Conservation (phyloP, 2,329 filamentous ascomycete genomes). For the Hymenoscyphus repandus region DNA sequence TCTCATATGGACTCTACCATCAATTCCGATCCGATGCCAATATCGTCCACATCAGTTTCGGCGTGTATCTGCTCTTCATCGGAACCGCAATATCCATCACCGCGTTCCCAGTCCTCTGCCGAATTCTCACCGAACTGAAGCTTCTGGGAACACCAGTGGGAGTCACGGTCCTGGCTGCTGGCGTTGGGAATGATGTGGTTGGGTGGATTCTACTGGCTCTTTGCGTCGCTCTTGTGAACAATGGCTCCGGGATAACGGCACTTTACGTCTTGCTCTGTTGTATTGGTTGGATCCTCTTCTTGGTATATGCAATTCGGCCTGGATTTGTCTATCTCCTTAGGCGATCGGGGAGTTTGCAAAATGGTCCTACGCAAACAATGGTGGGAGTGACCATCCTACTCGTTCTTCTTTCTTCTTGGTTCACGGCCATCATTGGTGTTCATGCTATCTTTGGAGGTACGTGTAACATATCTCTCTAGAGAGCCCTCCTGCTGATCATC, state of each 20-base stretch:
- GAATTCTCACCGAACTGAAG: conserved; percentile 88
- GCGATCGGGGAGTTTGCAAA: conserved; percentile 71
- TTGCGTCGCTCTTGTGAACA: conserved; percentile 89
- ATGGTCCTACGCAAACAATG: conserved; percentile 81
- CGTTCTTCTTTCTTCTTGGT: conserved; percentile 74
- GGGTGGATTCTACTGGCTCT: conserved; percentile 91
- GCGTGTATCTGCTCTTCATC: conserved; percentile 70
- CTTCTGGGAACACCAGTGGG: conserved; percentile 78
- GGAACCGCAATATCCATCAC: conserved; percentile 93
- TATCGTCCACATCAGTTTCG: conserved; percentile 53
- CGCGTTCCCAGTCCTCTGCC: conserved; percentile 84
- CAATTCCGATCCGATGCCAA: conserved; percentile 51
- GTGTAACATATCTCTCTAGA: too few species aligned
- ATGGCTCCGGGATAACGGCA: conserved; percentile 73
- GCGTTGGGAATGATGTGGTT: conserved; percentile 86
- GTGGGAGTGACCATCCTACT: conserved; percentile 78
- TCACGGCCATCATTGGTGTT: conserved; percentile 84
- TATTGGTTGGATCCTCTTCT: conserved; percentile 69
- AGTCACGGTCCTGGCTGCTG: conserved; percentile 82
- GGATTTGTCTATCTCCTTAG: conserved; percentile 69
- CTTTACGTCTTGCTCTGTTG: conserved; percentile 77
- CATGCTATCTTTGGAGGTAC: conserved; percentile 79
- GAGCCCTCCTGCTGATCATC: neutral
- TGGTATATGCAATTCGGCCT: conserved; percentile 69
- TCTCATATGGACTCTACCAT: conserved; percentile 76